Evolutionary conservation across 2,329 filamentous ascomycete genomes (phyloP), one percentile per base, ranked within the genome.

Genomic region (Fonsecaea erecta): DNA sequence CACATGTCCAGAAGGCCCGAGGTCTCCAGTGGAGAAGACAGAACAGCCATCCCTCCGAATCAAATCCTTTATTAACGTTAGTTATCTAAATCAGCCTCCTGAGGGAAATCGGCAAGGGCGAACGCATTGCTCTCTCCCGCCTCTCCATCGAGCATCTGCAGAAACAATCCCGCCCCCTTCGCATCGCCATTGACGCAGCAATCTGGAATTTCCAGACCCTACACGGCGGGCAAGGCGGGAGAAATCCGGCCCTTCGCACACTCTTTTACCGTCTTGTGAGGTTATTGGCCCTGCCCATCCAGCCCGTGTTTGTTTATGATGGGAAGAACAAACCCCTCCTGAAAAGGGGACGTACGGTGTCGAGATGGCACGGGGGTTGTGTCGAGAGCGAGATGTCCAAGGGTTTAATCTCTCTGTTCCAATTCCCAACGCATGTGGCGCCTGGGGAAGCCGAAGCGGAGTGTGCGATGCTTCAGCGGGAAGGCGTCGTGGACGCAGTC

Each of bases 121-220:
- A 90, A 74, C 86, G 93, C 65, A 83, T 96, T 61, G 90, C 95
- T 18, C 84, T 99, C 9, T 87, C 91, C 35, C 96, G 92, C 74
- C 84, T 98, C 57, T 90, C 93, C 32, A 84, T 93, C 52, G 86
- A 93, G 54, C 89, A 91, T 71, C 86, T 96, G 69, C 86, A 92
- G 73, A 78, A 84, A 60, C 87, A 86, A 11, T 84, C 85, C 26
- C 85, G 89, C 1, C 93, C 93, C 0, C 82, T 98, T 46, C 89
- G 93, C 46, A 83, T 99, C 53, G 95, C 95, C 43, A 90, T 99
- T 69, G 95, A 99, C 75, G 90, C 96, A 71, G 92, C 93, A 2
- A 98, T 99, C 74, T 99, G 95, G 95, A 90, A 97, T 52, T 98
- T 97, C 74, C 95, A 99, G 74, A 89, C 89, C 12, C 93, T 96